Evolutionary conservation across 2,329 filamentous ascomycete genomes (phyloP).

Genomic region (Penicillium sp.): DNA sequence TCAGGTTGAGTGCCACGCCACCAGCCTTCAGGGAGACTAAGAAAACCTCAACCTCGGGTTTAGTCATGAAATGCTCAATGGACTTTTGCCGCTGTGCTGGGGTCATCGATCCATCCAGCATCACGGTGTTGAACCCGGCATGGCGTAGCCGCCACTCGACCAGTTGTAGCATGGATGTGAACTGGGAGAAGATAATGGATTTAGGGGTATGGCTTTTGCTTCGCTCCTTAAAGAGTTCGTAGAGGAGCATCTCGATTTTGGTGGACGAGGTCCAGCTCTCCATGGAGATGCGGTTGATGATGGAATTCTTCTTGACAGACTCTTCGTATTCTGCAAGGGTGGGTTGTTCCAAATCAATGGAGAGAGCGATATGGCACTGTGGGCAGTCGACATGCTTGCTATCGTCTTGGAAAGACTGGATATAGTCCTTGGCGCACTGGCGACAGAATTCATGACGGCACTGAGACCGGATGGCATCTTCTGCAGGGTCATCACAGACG

Average conservation of each 20-base stretch:
- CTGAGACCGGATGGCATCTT: slow-evolving; percentile 87
- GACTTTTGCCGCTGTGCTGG: slow-evolving; percentile 88
- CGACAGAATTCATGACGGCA: slow-evolving; percentile 94
- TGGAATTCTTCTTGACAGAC: slow-evolving; percentile 87
- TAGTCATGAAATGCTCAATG: slow-evolving; percentile 96
- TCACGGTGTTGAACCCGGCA: slow-evolving; percentile 96
- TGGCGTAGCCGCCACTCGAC: slow-evolving; percentile 95
- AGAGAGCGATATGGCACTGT: slow-evolving; percentile 82
- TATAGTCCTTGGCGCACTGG: slow-evolving; percentile 74
- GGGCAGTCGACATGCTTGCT: slow-evolving; percentile 67
- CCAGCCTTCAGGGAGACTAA: slow-evolving; percentile 94
- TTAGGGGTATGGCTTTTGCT: slow-evolving; percentile 93
- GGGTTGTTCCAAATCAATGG: slow-evolving; percentile 91
- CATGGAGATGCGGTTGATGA: slow-evolving; percentile 99
- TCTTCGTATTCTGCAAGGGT: slow-evolving; percentile 91
- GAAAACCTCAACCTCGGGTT: slow-evolving; percentile 91
- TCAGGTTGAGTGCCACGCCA: slow-evolving; percentile 91
- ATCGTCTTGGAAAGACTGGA: slow-evolving; percentile 69
- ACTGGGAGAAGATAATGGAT: slow-evolving; percentile 96
- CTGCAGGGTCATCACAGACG: slow-evolving; percentile 94
- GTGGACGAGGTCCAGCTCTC: slow-evolving; percentile 97
- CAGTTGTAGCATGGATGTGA: slow-evolving; percentile 94
- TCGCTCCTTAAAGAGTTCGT: slow-evolving; percentile 87
- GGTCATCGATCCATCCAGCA: slow-evolving; percentile 97
- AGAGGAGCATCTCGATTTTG: slow-evolving; percentile 95